phyloP scores from a whole-genome alignment of 495 filamentous ascomycete species.

The Aspergillus kassunensis region DNA sequence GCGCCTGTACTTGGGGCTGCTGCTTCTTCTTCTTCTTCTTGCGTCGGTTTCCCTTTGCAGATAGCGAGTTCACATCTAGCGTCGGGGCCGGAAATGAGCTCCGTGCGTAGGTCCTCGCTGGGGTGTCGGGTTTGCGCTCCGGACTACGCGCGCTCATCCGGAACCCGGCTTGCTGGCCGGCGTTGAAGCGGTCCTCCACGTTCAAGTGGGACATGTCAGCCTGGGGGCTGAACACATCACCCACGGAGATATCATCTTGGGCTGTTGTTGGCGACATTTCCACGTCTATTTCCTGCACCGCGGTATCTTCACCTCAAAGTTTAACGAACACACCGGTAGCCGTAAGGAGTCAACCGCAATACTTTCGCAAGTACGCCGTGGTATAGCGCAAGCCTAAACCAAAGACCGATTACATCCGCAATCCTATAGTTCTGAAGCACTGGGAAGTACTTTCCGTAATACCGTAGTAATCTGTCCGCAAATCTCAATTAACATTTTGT shows the following conservation, averaged over 20 bases:
- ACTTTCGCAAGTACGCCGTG: slow-evolving; percentile 5
- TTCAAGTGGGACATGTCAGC: slow-evolving; percentile 33
- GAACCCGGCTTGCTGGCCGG: slow-evolving; percentile 23
- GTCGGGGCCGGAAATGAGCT: slow-evolving; percentile 21
- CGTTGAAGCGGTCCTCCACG: slow-evolving; percentile 22
- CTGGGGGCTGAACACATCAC: slow-evolving; percentile 44
- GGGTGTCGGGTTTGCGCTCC: slow-evolving; percentile 18
- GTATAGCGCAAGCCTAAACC: slow-evolving; percentile 7
- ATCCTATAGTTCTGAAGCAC: slow-evolving; percentile 22
- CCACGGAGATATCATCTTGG: slow-evolving; percentile 41
- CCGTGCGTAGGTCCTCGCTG: slow-evolving; percentile 13
- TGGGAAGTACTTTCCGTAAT: slow-evolving; percentile 16
- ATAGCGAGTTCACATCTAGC: slow-evolving; percentile 24
- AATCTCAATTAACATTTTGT: background rate
- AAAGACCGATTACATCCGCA: slow-evolving; percentile 21
- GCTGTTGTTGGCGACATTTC: slow-evolving; percentile 12
- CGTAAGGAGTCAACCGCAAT: slow-evolving; percentile 1
- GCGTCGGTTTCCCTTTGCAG: slow-evolving; percentile 32
- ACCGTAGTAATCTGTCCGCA: slow-evolving; percentile 10
- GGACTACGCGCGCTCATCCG: slow-evolving; percentile 32
- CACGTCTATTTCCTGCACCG: background rate
- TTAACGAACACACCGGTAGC: background rate
- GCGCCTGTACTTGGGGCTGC: slow-evolving; percentile 37
- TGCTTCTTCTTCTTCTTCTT: slow-evolving; percentile 56
- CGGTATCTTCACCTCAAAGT: background rate